Conservation (phyloP, 1,284 basidiomycete genomes). For the Puccinia polysora region DNA sequence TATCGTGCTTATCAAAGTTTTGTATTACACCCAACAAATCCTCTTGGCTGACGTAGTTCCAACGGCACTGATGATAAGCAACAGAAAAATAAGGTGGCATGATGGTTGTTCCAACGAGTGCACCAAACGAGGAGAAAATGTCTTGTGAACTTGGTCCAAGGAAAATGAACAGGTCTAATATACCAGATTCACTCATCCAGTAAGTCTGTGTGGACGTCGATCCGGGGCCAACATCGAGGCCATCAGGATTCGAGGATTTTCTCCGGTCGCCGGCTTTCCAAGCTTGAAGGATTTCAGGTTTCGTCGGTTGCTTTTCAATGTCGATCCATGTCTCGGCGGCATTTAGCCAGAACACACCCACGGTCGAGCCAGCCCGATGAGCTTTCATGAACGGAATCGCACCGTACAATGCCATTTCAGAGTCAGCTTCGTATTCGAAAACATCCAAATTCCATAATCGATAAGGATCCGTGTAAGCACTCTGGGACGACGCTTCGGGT, state of each 20-base stretch:
- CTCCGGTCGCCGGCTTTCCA: constrained; percentile 42
- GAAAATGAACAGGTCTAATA: constrained; percentile 87
- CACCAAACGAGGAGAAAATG: constrained; percentile 78
- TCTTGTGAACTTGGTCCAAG: constrained; percentile 77
- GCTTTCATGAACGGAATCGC: constrained; percentile 77
- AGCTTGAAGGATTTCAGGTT: constrained; percentile 47
- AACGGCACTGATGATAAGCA: constrained; percentile 94
- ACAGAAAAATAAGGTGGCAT: constrained; percentile 86
- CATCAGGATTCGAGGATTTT: neutral
- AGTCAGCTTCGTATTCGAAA: constrained; percentile 90
- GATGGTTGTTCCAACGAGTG: constrained; percentile 76
- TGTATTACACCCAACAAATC: constrained; percentile 83
- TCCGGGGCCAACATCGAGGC: constrained; percentile 45
- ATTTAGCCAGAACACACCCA: constrained; percentile 84
- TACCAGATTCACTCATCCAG: constrained; percentile 95
- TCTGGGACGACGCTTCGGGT: neutral
- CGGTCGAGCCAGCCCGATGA: constrained; percentile 72
- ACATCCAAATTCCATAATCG: constrained; percentile 94
- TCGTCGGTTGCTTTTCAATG: constrained; percentile 63
- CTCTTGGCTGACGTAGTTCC: constrained; percentile 91
- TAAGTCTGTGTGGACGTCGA: constrained; percentile 69
- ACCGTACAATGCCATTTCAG: constrained; percentile 71
- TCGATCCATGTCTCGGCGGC: constrained; percentile 96
- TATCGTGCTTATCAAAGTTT: constrained; percentile 84
- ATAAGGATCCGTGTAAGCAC: constrained; percentile 72